These are phyloP conservation scores for Didymella sp. DNA, from an alignment of 2,329 filamentous ascomycete genomes.

Conservation along the genomic window DNA sequence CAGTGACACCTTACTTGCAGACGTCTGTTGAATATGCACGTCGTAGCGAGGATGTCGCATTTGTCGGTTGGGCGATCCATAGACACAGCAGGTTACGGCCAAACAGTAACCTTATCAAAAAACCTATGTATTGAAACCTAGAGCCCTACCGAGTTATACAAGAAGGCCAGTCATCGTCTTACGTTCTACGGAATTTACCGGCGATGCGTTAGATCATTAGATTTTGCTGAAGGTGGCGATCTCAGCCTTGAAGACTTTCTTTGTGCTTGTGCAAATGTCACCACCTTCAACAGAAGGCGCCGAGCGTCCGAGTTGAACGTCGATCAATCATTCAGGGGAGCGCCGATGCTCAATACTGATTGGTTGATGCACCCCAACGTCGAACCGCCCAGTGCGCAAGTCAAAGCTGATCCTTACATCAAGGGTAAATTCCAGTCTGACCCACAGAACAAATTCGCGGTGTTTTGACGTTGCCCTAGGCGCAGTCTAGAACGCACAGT, in stretches of 20 bases:
- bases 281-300: background rate
- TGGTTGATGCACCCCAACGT: slow-evolving; percentile 23
- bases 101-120: slow-evolving; percentile 9
- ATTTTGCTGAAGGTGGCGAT: background rate
- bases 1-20: slow-evolving; percentile 19
- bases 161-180: background rate
- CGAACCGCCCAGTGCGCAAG: slow-evolving; percentile 24
- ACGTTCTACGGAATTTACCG: slow-evolving; percentile 4
- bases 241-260: background rate
- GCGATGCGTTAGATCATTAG: background rate
- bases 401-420: slow-evolving; percentile 30
- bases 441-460: slow-evolving; percentile 37
- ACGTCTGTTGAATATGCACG: slow-evolving; percentile 13
- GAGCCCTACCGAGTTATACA: slow-evolving; percentile 3
- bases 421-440: slow-evolving; percentile 34
- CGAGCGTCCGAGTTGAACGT: slow-evolving; percentile 23
- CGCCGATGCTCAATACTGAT: slow-evolving; percentile 22
- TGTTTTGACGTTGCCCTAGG: slow-evolving; percentile 34
- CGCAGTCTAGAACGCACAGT: slow-evolving; percentile 45
- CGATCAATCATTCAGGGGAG: slow-evolving; percentile 21
- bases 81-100: slow-evolving; percentile 10
- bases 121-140: slow-evolving; percentile 2
- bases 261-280: background rate
- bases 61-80: slow-evolving; percentile 3
- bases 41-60: slow-evolving; percentile 16